Evolutionary conservation across 192 early-diverging fungal genomes (phyloP).

Genomic region (Coemansia sp.): DNA sequence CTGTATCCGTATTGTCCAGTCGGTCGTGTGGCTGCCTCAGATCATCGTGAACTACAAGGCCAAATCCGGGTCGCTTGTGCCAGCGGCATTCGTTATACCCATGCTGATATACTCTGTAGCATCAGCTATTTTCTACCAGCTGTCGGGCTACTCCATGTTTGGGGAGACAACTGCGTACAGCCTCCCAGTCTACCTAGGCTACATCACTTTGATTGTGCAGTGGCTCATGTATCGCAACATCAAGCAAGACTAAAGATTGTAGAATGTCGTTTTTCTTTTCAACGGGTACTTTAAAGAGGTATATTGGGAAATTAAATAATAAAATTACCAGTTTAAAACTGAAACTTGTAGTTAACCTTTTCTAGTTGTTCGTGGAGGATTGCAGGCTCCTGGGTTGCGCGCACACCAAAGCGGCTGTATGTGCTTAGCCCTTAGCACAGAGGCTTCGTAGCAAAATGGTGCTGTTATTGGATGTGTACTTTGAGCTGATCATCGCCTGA

Average conservation of each 20-base stretch:
- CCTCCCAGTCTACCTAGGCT: not conserved
- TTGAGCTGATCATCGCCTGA: slow-evolving; percentile 22
- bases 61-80: not conserved
- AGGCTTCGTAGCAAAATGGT: slow-evolving; percentile 62
- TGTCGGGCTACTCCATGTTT: not conserved
- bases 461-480: slow-evolving; percentile 60
- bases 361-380: slow-evolving; percentile 25
- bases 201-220: not conserved
- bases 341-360: no score
- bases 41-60: slow-evolving; percentile 3
- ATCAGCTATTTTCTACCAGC: not conserved
- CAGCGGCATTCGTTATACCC: not conserved
- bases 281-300: no score
- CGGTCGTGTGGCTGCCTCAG: slow-evolving; percentile 11
- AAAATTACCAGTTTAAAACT: no score
- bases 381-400: slow-evolving; percentile 59
- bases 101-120: not conserved
- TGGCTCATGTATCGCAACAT: not conserved
- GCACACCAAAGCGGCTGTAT: slow-evolving; percentile 79
- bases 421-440: slow-evolving; percentile 57
- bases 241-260: no score
- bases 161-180: not conserved
- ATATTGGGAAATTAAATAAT: no score
- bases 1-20: not conserved
- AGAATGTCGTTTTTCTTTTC: no score